phyloP scores from a whole-genome alignment of 2,329 filamentous ascomycete genomes.

The Nakataea oryzae region DNA sequence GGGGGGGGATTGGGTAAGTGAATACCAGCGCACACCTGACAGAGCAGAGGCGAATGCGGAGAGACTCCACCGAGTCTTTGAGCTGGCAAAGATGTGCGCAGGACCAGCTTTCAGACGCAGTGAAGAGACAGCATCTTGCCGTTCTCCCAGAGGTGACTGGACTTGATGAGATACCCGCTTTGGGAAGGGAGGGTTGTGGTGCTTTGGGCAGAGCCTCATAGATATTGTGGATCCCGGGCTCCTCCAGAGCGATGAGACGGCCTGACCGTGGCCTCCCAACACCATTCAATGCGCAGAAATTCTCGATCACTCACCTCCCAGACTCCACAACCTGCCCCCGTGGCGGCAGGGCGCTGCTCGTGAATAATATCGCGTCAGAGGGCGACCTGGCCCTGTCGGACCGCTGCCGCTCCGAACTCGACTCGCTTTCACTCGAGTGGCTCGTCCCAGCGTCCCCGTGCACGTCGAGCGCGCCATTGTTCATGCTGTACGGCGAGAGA shows the following conservation, averaged over 20 bases:
- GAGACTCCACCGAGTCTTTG: too few species aligned
- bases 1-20: neutral
- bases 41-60: neutral
- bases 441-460: neutral
- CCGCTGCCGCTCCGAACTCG: neutral
- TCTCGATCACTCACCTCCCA: slow-evolving; percentile 7
- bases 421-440: slow-evolving; percentile 4
- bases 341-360: neutral
- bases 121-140: neutral
- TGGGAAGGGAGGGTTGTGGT: neutral
- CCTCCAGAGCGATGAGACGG: too few species aligned
- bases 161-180: neutral
- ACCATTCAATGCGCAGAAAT: neutral
- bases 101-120: neutral
- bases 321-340: slow-evolving; percentile 3
- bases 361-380: slow-evolving; percentile 8
- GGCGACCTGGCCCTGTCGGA: slow-evolving; percentile 7
- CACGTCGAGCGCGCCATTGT: neutral
- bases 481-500: neutral
- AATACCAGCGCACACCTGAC: neutral
- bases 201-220: neutral
- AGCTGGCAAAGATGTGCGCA: too few species aligned
- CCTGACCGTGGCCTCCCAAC: neutral
- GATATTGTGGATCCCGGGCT: neutral
- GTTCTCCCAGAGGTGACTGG: neutral